phyloP scores from a whole-genome alignment of 805 yeast genomes.

The Komagataella phaffii region DNA sequence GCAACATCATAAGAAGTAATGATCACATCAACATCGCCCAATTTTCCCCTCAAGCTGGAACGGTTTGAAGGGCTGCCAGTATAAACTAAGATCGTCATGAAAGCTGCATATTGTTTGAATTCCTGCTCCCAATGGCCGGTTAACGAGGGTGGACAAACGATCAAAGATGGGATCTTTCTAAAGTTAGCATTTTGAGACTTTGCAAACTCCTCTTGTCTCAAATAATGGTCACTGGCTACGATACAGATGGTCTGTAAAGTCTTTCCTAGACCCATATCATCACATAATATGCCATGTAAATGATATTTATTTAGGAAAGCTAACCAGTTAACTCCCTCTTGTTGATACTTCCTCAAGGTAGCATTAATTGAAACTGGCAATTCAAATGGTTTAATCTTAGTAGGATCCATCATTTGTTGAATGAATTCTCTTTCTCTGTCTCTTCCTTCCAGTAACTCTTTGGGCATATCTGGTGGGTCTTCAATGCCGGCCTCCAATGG shows the following conservation, averaged over 20 bases:
- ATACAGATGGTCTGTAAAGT: slow-evolving; percentile 95
- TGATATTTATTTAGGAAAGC: slow-evolving; percentile 92
- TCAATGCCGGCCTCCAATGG: slow-evolving; percentile 97
- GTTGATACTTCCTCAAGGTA: slow-evolving; percentile 87
- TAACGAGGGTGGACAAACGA: slow-evolving; percentile 92
- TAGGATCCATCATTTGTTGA: slow-evolving; percentile 95
- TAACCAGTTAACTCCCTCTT: slow-evolving; percentile 97
- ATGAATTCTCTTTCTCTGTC: slow-evolving; percentile 90
- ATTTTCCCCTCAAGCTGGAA: slow-evolving; percentile 33
- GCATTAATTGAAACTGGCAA: slow-evolving; percentile 90
- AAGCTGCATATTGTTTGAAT: slow-evolving; percentile 79
- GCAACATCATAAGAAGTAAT: slow-evolving; percentile 95
- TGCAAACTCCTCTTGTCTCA: slow-evolving; percentile 59
- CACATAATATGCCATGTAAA: slow-evolving; percentile 94
- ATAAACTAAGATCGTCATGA: slow-evolving; percentile 68
- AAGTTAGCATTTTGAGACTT: slow-evolving; percentile 50
- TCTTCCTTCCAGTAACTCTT: slow-evolving; percentile 72
- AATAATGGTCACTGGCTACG: slow-evolving; percentile 88
- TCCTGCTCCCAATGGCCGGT: slow-evolving; percentile 99
- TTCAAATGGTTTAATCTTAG: slow-evolving; percentile 75
- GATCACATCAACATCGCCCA: slow-evolving; percentile 61
- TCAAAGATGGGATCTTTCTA: slow-evolving; percentile 68
- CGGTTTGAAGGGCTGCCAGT: slow-evolving; percentile 87
- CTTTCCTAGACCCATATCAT: slow-evolving; percentile 98
- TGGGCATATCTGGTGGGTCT: slow-evolving; percentile 86